A percentile compares a stretch with the other conserved stretches of the same genome.
Evolutionary conservation across 345 rosid genomes (phyloP).

Genomic region (Gossypium sturtianum): DNA sequence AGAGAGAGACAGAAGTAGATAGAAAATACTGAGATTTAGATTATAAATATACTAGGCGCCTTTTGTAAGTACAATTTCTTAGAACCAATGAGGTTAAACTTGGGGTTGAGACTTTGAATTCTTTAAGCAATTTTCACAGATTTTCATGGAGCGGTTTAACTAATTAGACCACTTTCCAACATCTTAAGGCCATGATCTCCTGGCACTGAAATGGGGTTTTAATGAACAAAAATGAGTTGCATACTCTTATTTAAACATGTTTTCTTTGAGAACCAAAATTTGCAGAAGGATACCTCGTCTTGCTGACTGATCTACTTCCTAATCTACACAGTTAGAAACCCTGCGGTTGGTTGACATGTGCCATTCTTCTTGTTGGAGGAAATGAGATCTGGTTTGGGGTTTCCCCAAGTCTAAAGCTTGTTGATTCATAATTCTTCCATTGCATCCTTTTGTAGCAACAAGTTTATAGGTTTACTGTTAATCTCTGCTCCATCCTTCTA

Average conservation of each 20-base stretch:
- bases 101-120: background rate
- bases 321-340: constrained; percentile 22
- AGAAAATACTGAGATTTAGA: no score
- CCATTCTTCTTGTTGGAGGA: constrained; percentile 42
- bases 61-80: no score
- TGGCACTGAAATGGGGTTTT: background rate
- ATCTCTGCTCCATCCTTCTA: constrained; percentile 38
- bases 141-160: no score
- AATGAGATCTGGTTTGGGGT: constrained; percentile 53
- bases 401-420: constrained; percentile 68
- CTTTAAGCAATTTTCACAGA: background rate
- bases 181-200: background rate
- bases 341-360: constrained; percentile 26
- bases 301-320: constrained; percentile 43
- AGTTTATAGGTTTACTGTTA: constrained; percentile 33
- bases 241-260: background rate
- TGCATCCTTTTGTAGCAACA: constrained; percentile 38
- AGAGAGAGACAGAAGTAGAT: no score
- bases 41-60: no score
- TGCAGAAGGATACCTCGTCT: constrained; percentile 44
- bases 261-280: constrained; percentile 53
- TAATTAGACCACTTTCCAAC: no score
- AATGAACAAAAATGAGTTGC: background rate
- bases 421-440: constrained; percentile 45
- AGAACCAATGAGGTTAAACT: no score